Conservation (phyloP, 1,284 basidiomycete species). For the Cutaneotrichosporon mucoides region DNA sequence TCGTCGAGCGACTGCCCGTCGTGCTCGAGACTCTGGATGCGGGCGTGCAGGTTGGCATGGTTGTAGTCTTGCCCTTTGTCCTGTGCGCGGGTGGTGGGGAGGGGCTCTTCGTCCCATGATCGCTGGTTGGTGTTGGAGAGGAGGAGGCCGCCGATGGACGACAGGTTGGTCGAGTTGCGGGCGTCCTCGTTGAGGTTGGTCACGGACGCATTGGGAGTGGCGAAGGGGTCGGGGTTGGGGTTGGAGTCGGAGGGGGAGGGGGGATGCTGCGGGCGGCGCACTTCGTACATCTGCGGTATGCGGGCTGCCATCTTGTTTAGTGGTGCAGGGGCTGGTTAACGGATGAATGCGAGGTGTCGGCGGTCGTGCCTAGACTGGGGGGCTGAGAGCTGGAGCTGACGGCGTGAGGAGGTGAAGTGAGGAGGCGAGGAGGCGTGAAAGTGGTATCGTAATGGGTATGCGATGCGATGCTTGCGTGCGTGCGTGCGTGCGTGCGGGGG, state of each 20-base stretch:
- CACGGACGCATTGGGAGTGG: background rate
- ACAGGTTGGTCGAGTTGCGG: constrained; percentile 14
- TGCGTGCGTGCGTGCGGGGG: too few relatives aligned
- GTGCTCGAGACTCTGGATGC: constrained; percentile 4
- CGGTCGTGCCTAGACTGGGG: background rate
- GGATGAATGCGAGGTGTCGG: background rate
- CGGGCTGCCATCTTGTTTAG: constrained; percentile 8
- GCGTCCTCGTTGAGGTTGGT: background rate
- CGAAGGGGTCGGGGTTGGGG: background rate
- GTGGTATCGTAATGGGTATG: background rate
- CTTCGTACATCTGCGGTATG: constrained; percentile 15
- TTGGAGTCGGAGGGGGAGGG: background rate
- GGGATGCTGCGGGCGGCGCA: background rate
- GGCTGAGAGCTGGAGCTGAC: background rate
- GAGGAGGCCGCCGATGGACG: constrained; percentile 18
- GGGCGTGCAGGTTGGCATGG: constrained; percentile 4
- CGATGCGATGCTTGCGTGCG: too few relatives aligned
- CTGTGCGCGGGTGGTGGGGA: background rate
- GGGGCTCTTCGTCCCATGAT: background rate
- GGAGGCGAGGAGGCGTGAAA: too few relatives aligned
- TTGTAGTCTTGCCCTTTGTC: background rate
- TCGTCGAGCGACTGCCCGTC: background rate
- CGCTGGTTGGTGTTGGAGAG: background rate
- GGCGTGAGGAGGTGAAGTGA: too few relatives aligned
- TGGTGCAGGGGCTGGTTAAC: background rate